These are phyloP conservation scores for Marchantia paleacea DNA, from an alignment of 225 moss, liverwort and hornwort species.

Conservation along the genomic window DNA sequence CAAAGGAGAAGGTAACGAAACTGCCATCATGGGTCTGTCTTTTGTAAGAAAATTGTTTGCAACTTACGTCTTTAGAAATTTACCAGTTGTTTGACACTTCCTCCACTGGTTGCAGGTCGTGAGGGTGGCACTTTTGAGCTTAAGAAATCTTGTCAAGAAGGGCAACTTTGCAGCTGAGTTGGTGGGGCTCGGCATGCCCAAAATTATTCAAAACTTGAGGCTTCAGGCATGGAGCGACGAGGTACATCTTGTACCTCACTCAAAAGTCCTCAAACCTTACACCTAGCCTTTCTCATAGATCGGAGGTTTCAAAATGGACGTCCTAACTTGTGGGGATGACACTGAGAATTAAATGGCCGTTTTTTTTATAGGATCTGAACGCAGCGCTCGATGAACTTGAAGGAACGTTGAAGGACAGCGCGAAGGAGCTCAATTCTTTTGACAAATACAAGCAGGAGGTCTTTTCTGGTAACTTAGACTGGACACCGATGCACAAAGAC, in stretches of 20 bases:
- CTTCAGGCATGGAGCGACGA: constrained; percentile 92
- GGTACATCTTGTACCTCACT: constrained; percentile 38
- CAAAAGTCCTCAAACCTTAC: neutral
- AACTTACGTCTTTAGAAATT: neutral
- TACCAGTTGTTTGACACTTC: neutral
- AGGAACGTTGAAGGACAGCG: constrained; percentile 67
- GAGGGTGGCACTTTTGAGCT: constrained; percentile 74
- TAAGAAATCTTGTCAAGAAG: constrained; percentile 70
- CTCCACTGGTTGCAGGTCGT: constrained; percentile 56
- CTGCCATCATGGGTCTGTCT: no score
- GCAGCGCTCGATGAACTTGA: constrained; percentile 75
- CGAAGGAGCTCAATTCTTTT: constrained; percentile 88
- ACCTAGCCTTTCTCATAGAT: neutral
- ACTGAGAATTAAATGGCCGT: neutral
- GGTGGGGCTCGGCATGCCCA: constrained; percentile 78
- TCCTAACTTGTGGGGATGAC: neutral
- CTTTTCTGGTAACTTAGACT: constrained; percentile 72
- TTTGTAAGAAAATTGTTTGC: neutral
- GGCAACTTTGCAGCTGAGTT: constrained; percentile 71
- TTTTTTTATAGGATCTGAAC: constrained; percentile 70
- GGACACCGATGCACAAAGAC: constrained; percentile 95
- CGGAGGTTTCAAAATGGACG: neutral
- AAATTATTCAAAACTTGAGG: constrained; percentile 79
- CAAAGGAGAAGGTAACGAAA: constrained; percentile 81
- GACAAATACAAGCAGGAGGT: constrained; percentile 89